Base-by-base conservation (phyloP, 2,329 filamentous ascomycete species). In the Aspergillus arachidicola region DNA sequence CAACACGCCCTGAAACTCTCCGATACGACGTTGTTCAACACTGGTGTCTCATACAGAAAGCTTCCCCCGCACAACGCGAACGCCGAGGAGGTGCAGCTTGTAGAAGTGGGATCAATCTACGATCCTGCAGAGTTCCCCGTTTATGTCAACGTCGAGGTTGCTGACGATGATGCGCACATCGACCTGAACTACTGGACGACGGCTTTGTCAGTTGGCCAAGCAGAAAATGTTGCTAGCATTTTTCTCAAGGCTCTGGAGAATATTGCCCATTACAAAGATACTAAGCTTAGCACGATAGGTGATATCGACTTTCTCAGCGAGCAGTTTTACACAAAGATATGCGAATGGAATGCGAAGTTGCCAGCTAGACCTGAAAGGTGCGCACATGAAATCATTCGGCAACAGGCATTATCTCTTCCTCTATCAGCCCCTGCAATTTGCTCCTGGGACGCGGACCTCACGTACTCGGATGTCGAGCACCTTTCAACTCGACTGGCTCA, bases 101-200 rank as follows among this genome's bases (percentile, higher is more conserved):
- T 74, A 1, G 79, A 82, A 70, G 66, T 72, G 28, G 71, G 72
- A n/a, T 70, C 73, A 3, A 79, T 80, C 36, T 74, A 83, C 61
- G 82, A 84, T 59, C 82, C 82, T 0, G 82, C 81, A 1, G 82
- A 84, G 67, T 82, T 82, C 64, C 77, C 79, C 1, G 73, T 84
- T 0, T 83, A 79, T 19, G 70, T 84, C 59, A 84, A 84, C 56
- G 79, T 84, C 23, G 82, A 84, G 63, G 78, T 81, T 2, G 75
- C 77, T 6, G 80, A 83, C n/a, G 71, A 72, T 4, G 66, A 72
- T 30, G 76, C 76, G 11, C 69, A 68, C 5, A 77, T 79, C 41
- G 77, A 77, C 38, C 62, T 80, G 14, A 79, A 78, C 64, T 81
- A 81, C 60, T 81, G 78, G 79, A 79, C 76, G 6, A 75, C 77